A percentile compares a stretch with the other conserved stretches of the same genome.
Conservation (phyloP, 495 filamentous ascomycete species). For the Penicillium coffeae region DNA sequence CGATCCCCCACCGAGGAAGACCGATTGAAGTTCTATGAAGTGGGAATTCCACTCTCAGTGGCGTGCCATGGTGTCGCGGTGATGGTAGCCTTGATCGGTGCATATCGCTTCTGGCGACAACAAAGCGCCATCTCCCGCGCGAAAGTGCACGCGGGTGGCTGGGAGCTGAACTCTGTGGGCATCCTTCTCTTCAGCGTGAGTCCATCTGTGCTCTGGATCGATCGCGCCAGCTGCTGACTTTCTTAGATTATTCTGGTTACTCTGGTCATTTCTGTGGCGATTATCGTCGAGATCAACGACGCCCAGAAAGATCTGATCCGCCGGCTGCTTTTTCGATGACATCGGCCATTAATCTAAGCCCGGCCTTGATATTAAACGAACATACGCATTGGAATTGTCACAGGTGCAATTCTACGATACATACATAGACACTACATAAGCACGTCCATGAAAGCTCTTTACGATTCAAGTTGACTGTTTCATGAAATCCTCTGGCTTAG, state of each 20-base stretch:
- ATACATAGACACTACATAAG: too few species aligned
- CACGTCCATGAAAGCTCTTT: too few species aligned
- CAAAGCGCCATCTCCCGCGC: constrained; percentile 65
- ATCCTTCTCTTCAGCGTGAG: constrained; percentile 48
- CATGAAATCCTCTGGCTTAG: too few species aligned
- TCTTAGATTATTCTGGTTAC: constrained; percentile 24
- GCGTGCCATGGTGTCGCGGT: constrained; percentile 58
- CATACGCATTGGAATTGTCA: too few species aligned
- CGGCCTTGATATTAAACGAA: too few species aligned
- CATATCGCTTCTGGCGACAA: constrained; percentile 64
- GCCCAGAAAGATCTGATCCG: neutral
- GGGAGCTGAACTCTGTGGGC: constrained; percentile 60
- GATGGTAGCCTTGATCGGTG: constrained; percentile 52
- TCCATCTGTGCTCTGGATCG: constrained; percentile 1
- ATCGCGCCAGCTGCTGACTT: neutral
- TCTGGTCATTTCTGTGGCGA: constrained; percentile 27
- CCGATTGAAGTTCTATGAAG: constrained; percentile 54
- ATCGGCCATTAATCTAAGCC: too few species aligned
- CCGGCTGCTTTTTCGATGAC: constrained; percentile 1
- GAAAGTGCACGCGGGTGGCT: constrained; percentile 62
- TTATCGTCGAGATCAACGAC: constrained; percentile 26
- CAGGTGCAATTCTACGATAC: too few species aligned
- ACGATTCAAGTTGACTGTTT: too few species aligned
- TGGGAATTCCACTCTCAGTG: constrained; percentile 63
- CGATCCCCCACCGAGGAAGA: constrained; percentile 29